Conservation (phyloP, 1,139 yeast genomes). For the Magnusiomyces fungicola region DNA sequence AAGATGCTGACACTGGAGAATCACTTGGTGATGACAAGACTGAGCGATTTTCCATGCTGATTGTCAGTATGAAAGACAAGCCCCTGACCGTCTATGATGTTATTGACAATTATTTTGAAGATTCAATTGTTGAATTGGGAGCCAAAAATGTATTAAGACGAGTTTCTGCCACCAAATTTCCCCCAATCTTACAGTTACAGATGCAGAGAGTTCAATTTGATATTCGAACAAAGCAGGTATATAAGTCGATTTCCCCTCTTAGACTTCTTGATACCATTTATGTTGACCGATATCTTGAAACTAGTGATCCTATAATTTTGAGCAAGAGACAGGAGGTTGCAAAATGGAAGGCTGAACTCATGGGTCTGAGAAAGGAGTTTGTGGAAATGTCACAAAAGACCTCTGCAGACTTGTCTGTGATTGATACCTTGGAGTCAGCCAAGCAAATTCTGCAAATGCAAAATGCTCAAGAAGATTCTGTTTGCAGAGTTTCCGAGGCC, state of each 20-base stretch:
- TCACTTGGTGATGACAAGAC: slow-evolving; percentile 34
- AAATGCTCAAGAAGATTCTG: slow-evolving; percentile 3
- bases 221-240: slow-evolving; percentile 60
- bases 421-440: slow-evolving; percentile 41
- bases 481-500: slow-evolving; percentile 15
- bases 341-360: slow-evolving; percentile 54
- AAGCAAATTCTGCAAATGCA: slow-evolving; percentile 44
- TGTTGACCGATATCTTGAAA: slow-evolving; percentile 80
- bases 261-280: slow-evolving; percentile 72
- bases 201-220: slow-evolving; percentile 92
- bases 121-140: slow-evolving; percentile 8
- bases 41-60: slow-evolving; percentile 72
- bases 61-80: slow-evolving; percentile 80
- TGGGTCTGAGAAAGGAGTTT: slow-evolving; percentile 39
- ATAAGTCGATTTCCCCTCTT: slow-evolving; percentile 74
- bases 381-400: background rate
- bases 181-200: slow-evolving; percentile 81
- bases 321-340: slow-evolving; percentile 51
- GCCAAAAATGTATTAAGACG: slow-evolving; percentile 37
- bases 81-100: slow-evolving; percentile 89
- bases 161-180: slow-evolving; percentile 62
- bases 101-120: slow-evolving; percentile 61
- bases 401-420: background rate
- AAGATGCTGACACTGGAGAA: slow-evolving; percentile 13
- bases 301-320: slow-evolving; percentile 49